Evolutionary conservation across 306 rosid species (phyloP).

Genomic region (Acmispon strigosus): DNA sequence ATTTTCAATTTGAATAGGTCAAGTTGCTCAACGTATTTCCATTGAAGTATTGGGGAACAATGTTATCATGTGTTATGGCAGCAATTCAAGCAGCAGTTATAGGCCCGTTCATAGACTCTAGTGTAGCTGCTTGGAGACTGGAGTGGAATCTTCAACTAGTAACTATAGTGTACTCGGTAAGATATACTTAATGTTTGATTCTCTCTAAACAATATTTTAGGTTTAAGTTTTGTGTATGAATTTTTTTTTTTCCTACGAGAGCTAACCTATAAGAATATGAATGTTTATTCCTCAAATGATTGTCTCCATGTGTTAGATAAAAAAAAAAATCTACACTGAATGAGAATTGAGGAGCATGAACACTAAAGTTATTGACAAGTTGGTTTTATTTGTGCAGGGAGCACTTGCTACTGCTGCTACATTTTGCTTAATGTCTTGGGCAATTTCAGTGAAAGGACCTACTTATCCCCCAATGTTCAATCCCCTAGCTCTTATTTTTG

Average conservation of each 20-base stretch:
- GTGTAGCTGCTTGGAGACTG: slow-evolving; percentile 42
- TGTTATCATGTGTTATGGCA: slow-evolving; percentile 50
- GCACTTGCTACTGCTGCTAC: slow-evolving; percentile 50
- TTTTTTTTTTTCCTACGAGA: too few species aligned
- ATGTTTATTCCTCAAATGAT: too few species aligned
- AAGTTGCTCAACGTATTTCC: slow-evolving; percentile 45
- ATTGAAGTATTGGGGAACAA: slow-evolving; percentile 40
- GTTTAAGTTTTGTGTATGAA: too few species aligned
- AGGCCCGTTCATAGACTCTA: slow-evolving; percentile 38
- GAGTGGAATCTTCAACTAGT: slow-evolving; percentile 49
- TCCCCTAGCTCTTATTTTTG: slow-evolving; percentile 58
- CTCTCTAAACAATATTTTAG: neutral
- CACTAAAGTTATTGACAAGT: neutral
- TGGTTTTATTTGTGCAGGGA: slow-evolving; percentile 34
- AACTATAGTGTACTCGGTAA: slow-evolving; percentile 65
- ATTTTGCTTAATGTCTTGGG: slow-evolving; percentile 54
- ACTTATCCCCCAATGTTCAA: slow-evolving; percentile 69
- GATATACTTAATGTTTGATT: neutral
- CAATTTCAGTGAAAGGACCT: slow-evolving; percentile 47
- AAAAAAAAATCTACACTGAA: too few species aligned
- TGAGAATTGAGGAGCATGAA: too few species aligned
- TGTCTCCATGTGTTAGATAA: too few species aligned
- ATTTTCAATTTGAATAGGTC: slow-evolving; percentile 27
- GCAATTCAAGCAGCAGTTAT: slow-evolving; percentile 39
- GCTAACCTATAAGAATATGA: too few species aligned